These are phyloP conservation scores for Pyricularia sp. DNA, from an alignment of 2,329 filamentous ascomycete species.

Conservation along the genomic window DNA sequence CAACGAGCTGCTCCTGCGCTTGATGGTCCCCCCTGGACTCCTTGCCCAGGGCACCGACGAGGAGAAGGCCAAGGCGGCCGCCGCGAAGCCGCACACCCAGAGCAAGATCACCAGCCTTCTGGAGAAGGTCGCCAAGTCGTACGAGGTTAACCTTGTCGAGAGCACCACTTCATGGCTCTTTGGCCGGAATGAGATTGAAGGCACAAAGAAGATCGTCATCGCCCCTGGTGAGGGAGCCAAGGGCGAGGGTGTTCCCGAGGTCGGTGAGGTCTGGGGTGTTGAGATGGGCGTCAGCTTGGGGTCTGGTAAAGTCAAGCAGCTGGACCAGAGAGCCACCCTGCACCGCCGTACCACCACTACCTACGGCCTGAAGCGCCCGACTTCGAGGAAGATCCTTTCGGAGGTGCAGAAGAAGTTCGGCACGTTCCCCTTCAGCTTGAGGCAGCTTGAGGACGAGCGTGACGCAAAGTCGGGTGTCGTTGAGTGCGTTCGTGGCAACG, in stretches of 20 bases:
- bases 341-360: constrained; percentile 89
- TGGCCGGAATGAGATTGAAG: constrained; percentile 94
- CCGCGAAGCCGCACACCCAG: constrained; percentile 76
- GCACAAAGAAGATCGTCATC: constrained; percentile 94
- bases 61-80: constrained; percentile 85
- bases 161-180: constrained; percentile 98
- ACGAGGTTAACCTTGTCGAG: constrained; percentile 89
- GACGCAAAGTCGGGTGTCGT: constrained; percentile 92
- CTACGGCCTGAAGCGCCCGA: constrained; percentile 88
- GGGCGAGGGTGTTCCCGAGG: constrained; percentile 80
- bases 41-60: constrained; percentile 78
- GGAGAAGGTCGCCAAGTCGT: constrained; percentile 85
- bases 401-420: constrained; percentile 97
- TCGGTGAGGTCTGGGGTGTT: constrained; percentile 95
- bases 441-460: constrained; percentile 94
- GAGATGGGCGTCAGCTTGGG: constrained; percentile 90
- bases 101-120: constrained; percentile 77
- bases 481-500: constrained; percentile 87
- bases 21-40: constrained; percentile 86
- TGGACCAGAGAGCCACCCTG: constrained; percentile 80
- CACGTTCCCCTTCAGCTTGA: constrained; percentile 93
- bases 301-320: constrained; percentile 87
- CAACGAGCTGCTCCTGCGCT: constrained; percentile 84
- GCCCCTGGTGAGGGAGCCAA: constrained; percentile 77
- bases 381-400: constrained; percentile 83